phyloP scores from a whole-genome alignment of 2,329 filamentous ascomycete genomes.

The Sarocladium brachiariae region DNA sequence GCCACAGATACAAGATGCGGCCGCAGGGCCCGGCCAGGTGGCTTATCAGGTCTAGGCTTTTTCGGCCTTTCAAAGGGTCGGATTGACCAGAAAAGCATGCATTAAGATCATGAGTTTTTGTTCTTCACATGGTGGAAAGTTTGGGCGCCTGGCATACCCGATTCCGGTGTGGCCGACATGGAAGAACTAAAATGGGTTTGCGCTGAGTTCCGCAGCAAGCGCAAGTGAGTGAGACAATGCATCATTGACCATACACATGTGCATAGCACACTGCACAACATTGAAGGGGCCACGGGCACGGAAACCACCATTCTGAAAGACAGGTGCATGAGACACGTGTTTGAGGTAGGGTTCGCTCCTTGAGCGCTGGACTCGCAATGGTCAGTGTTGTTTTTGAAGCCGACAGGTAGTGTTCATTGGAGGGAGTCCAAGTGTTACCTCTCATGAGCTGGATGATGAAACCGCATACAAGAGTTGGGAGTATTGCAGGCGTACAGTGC shows the following conservation, averaged over 20 bases:
- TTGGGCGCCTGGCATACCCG: not conserved
- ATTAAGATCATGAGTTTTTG: too few species aligned
- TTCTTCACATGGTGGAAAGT: too few species aligned
- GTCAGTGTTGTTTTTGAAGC: not conserved
- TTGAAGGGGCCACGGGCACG: not conserved
- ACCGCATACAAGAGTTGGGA: not conserved
- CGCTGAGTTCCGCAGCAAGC: slow-evolving; percentile 2
- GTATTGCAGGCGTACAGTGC: slow-evolving; percentile 1
- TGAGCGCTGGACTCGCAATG: not conserved
- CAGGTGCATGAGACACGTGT: too few species aligned
- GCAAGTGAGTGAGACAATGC: not conserved
- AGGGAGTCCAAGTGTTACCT: not conserved
- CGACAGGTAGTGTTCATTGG: too few species aligned
- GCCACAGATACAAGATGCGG: not conserved
- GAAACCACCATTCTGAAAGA: not conserved
- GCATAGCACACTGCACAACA: not conserved
- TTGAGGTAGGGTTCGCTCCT: not conserved
- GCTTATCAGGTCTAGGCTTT: not conserved
- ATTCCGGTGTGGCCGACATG: slow-evolving; percentile 1
- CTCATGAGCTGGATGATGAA: not conserved
- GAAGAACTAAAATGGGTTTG: not conserved
- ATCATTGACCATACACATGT: not conserved
- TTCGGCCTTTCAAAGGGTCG: too few species aligned
- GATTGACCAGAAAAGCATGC: too few species aligned
- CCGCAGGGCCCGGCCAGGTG: not conserved